phyloP scores from a whole-genome alignment of 208 protist species.

The Trypanosoma platydactyli region DNA sequence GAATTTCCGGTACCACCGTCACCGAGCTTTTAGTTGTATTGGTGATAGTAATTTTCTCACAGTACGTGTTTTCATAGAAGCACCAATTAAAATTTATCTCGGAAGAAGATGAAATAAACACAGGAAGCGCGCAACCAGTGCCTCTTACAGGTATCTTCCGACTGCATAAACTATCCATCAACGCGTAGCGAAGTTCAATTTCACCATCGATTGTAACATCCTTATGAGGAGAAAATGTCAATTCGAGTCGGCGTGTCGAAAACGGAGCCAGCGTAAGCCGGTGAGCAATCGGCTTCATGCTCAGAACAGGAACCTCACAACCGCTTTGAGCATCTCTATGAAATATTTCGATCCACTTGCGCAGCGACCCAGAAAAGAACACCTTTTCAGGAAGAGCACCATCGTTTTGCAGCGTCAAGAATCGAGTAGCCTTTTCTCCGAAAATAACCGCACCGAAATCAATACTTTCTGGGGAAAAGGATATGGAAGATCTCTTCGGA shows the following conservation, averaged over 20 bases:
- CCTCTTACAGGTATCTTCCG: slow-evolving; percentile 47
- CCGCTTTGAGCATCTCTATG: slow-evolving; percentile 43
- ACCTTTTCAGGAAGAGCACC: slow-evolving; percentile 63
- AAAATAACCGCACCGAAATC: slow-evolving; percentile 82
- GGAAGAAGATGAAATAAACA: slow-evolving; percentile 50
- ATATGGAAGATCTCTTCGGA: slow-evolving; percentile 51
- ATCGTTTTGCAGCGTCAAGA: slow-evolving; percentile 69
- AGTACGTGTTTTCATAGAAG: slow-evolving; percentile 74
- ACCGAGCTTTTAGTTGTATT: slow-evolving; percentile 68
- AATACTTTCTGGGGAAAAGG: slow-evolving; percentile 36
- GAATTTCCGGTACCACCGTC: slow-evolving; percentile 34
- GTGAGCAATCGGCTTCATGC: slow-evolving; percentile 49
- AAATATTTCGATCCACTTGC: slow-evolving; percentile 53
- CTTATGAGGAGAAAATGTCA: slow-evolving; percentile 55
- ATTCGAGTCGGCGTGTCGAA: slow-evolving; percentile 39
- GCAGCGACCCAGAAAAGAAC: slow-evolving; percentile 57
- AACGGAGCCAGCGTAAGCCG: slow-evolving; percentile 50
- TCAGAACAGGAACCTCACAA: slow-evolving; percentile 38
- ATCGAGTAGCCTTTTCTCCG: slow-evolving; percentile 46
- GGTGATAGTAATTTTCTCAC: slow-evolving; percentile 54
- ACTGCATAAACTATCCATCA: slow-evolving; percentile 13
- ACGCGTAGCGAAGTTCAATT: slow-evolving; percentile 54
- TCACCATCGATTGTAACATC: slow-evolving; percentile 36
- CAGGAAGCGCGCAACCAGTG: slow-evolving; percentile 54
- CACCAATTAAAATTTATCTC: slow-evolving; percentile 78